Evolutionary conservation across 345 rosid genomes (phyloP).

Genomic region (Physaria fendleri): DNA sequence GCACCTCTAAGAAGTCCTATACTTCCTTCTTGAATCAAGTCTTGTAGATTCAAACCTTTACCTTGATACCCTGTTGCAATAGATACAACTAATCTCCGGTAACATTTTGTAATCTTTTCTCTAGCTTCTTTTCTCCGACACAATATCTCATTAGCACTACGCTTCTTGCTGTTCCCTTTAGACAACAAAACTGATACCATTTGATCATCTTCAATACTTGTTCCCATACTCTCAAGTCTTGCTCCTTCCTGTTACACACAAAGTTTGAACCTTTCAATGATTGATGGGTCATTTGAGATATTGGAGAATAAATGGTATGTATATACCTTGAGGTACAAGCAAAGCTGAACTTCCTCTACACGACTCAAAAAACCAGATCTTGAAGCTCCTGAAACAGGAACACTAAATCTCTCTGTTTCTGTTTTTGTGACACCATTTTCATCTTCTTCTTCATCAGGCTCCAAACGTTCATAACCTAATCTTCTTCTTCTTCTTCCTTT

Average conservation of each 20-base stretch:
- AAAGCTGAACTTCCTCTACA: conserved; percentile 47
- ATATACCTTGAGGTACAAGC: conserved; percentile 39
- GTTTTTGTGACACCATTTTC: conserved; percentile 5
- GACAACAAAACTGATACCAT: conserved; percentile 31
- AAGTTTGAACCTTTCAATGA: neutral
- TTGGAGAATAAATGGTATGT: neutral
- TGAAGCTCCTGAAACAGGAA: conserved; percentile 20
- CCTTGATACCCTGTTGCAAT: conserved; percentile 47
- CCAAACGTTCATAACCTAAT: conserved; percentile 21
- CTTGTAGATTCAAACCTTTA: conserved; percentile 49
- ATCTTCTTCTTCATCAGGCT: conserved; percentile 23
- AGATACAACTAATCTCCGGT: conserved; percentile 43
- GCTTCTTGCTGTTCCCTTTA: conserved; percentile 25
- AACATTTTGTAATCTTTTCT: conserved; percentile 39
- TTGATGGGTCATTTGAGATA: neutral
- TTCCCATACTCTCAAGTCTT: conserved; percentile 37
- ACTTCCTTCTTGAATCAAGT: conserved; percentile 57
- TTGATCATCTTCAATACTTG: conserved; percentile 29
- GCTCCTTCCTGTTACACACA: conserved; percentile 40
- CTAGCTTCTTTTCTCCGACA: conserved; percentile 42
- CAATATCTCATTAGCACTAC: conserved; percentile 32
- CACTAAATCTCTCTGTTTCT: neutral
- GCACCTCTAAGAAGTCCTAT: conserved; percentile 54
- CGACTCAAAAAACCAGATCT: conserved; percentile 32
- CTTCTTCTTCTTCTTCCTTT: conserved; percentile 38